Conservation (phyloP, 768 basidiomycete species). For the Tulasnella calospora region DNA sequence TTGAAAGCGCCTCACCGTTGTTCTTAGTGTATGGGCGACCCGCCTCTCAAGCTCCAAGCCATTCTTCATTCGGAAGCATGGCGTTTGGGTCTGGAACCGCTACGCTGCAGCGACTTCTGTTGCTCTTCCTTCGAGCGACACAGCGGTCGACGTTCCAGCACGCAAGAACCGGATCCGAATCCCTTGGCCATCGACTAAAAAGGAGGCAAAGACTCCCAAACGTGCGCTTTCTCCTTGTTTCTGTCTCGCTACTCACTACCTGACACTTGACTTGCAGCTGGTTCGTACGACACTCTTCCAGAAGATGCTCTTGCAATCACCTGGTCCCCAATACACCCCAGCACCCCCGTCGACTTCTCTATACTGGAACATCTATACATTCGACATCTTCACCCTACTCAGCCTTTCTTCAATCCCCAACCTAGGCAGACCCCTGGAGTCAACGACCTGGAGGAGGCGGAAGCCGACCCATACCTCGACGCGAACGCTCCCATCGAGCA, state of each 20-base stretch:
- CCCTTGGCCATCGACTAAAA: conserved; percentile 60
- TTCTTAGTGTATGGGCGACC: conserved; percentile 66
- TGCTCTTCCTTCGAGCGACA: conserved; percentile 6
- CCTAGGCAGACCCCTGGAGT: background rate
- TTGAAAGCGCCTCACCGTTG: background rate
- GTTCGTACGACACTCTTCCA: conserved; percentile 58
- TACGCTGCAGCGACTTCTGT: conserved; percentile 64
- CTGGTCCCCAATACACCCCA: conserved; percentile 54
- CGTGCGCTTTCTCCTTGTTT: conserved; percentile 22
- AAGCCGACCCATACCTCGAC: conserved; percentile 37
- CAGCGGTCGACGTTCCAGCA: conserved; percentile 44
- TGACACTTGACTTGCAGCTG: conserved; percentile 40
- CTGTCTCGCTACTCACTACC: conserved; percentile 9
- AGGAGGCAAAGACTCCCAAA: background rate
- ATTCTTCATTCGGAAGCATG: conserved; percentile 51
- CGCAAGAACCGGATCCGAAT: conserved; percentile 44
- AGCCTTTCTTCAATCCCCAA: conserved; percentile 9
- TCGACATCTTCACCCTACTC: conserved; percentile 39
- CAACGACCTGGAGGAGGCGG: background rate
- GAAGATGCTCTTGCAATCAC: conserved; percentile 64
- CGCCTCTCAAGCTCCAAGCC: conserved; percentile 61
- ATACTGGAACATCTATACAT: conserved; percentile 56
- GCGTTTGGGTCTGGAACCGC: conserved; percentile 67
- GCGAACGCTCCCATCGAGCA: conserved; percentile 58
- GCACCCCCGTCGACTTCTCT: conserved; percentile 41